Conservation (phyloP, 352 stramenopile genomes). For the Pythium biforme region DNA sequence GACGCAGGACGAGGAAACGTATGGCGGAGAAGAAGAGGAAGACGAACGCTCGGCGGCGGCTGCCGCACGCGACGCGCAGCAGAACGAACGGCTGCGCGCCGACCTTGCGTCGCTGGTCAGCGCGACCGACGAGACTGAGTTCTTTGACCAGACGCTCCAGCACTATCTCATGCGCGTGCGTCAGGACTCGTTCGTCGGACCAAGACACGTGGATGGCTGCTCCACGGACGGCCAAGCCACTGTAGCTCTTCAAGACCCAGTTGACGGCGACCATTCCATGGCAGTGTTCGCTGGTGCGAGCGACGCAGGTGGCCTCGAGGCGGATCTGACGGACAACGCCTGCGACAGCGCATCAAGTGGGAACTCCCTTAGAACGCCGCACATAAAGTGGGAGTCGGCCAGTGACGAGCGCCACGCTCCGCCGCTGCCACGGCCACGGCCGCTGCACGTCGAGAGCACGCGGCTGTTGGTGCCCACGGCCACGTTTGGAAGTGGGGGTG, state of each 20-base stretch:
- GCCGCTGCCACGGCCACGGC: neutral
- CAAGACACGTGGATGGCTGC: neutral
- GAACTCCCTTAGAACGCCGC: neutral
- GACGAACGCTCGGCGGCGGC: neutral
- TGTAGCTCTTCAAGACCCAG: too few relatives aligned
- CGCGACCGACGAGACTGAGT: constrained; percentile 20
- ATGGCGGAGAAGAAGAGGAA: neutral
- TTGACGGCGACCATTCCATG: neutral
- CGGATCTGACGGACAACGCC: neutral
- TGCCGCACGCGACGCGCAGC: neutral
- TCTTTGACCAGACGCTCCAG: constrained; percentile 27
- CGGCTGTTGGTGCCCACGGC: neutral
- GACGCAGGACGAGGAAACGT: too few relatives aligned
- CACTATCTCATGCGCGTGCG: constrained; percentile 26
- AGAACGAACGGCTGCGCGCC: neutral
- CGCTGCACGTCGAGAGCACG: constrained; percentile 20
- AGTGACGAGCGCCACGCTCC: neutral
- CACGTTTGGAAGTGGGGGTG: neutral
- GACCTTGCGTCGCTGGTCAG: constrained; percentile 16
- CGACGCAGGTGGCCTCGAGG: neutral
- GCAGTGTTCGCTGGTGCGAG: neutral
- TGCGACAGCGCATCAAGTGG: too few relatives aligned
- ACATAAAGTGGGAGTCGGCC: constrained; percentile 21
- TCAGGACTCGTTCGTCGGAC: constrained; percentile 16
- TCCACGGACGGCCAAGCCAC: too few relatives aligned